Base-by-base conservation (phyloP, 768 basidiomycete genomes). In the Amanita pallidorosea region DNA sequence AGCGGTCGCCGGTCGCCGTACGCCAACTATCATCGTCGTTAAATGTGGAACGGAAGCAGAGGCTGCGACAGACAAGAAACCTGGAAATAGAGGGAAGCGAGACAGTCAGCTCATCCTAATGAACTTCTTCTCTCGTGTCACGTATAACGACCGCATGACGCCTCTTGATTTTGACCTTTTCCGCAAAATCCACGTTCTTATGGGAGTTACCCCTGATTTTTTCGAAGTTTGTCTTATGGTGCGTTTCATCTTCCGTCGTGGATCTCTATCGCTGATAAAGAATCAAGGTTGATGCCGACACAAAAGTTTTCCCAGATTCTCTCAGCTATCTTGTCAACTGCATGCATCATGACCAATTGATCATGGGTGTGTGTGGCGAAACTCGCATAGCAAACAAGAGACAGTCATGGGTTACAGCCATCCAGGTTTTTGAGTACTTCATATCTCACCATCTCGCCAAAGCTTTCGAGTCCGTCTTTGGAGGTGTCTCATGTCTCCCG, bases 41-140 rank as follows among this genome's bases (percentile, higher is more conserved):
- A 99, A 99, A 67, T 97, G 95, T 61, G 95, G 95, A 17, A 92
- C 85, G 34, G 92, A 96, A 57, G 67, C 67, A 25, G 95, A 99
- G 63, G 85, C 88, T 4, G 64, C 72, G 9, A 71, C 75, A 5
- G 93, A 95, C 57, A 88, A 85, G 70, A 99, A 98, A 63, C 91
- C 95, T 1, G 96, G 96, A 22, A 99, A 99, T 70, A 80, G 96
- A 57, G 96, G 96, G 59, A 99, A 99, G 67, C 87, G 96, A 38
- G 96, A 99, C 70, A 92, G 90, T 66, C 96, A 99, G 64, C 83
- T 99, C 57, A 89, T 99, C 61, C 77, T 99, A 60, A 99, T 99
- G 96, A 96, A 97, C 70, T 99, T 99, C 67, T 98, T 98, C 72
- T 95, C 92, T 45, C 83, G 90, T 42, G 96, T 99, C 59, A 99